A percentile compares a stretch with the other conserved stretches of the same genome.
Conservation (phyloP, 371 early-diverging fungal genomes). For the Nematocida sp. region DNA sequence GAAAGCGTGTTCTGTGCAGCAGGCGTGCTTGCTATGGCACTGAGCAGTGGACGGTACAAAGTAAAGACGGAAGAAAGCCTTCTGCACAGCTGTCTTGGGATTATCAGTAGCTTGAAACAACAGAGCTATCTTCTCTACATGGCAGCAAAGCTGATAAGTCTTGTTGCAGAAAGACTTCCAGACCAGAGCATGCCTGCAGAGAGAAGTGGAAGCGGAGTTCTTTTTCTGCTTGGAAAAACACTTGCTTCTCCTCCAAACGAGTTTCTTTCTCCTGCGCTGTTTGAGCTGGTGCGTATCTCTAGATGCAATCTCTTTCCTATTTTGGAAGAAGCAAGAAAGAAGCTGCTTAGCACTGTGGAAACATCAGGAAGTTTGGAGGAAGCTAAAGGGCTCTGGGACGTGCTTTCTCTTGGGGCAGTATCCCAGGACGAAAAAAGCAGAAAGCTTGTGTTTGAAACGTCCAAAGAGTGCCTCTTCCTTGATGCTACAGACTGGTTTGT, state of each 20-base stretch:
- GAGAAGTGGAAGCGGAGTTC: not conserved
- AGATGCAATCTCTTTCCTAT: not conserved
- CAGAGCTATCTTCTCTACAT: not conserved
- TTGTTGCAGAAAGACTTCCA: not conserved
- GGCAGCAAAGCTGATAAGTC: not conserved
- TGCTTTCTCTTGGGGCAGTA: constrained; percentile 1
- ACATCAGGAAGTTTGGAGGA: not conserved
- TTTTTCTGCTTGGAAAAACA: not conserved
- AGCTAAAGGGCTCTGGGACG: constrained; percentile 20
- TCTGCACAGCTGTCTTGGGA: not conserved
- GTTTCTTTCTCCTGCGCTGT: constrained; percentile 4
- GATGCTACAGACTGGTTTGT: constrained; percentile 14
- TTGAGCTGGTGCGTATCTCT: not conserved
- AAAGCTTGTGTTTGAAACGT: not conserved
- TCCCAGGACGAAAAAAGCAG: not conserved
- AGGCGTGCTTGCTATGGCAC: not conserved
- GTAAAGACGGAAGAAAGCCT: not conserved
- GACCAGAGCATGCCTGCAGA: not conserved
- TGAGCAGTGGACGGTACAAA: not conserved
- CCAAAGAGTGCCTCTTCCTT: not conserved
- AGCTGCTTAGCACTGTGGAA: not conserved
- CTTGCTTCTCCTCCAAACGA: constrained; percentile 6
- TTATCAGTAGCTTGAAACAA: not conserved
- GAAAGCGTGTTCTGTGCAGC: not conserved
- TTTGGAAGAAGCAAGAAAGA: not conserved